phyloP scores from a whole-genome alignment of 129 eudicot genomes.

The Deinandra increscens region DNA sequence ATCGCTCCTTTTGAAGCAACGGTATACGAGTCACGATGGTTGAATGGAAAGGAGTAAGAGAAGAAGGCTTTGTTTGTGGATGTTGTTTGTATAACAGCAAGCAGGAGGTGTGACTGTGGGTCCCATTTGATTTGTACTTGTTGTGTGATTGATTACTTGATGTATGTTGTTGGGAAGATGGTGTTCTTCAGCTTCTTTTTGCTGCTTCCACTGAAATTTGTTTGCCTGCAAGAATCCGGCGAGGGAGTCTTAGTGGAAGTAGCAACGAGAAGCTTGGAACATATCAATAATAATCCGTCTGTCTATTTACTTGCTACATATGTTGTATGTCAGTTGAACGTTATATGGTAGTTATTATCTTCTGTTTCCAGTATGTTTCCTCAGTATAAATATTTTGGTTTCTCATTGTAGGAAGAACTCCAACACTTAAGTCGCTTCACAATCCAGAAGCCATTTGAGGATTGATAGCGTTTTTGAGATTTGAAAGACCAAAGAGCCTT shows the following conservation, averaged over 20 bases:
- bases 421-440: too few relatives aligned
- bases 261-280: slow-evolving; percentile 94
- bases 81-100: too few relatives aligned
- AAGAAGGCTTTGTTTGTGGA: too few relatives aligned
- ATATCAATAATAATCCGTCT: slow-evolving; percentile 50
- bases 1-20: slow-evolving; percentile 46
- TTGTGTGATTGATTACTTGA: slow-evolving; percentile 5
- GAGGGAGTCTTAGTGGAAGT: slow-evolving; percentile 84
- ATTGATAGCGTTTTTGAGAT: too few relatives aligned
- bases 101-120: too few relatives aligned
- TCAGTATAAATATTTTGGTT: too few relatives aligned
- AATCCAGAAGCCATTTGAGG: too few relatives aligned
- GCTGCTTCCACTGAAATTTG: slow-evolving; percentile 97
- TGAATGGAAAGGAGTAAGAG: slow-evolving; percentile 24
- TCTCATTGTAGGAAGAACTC: too few relatives aligned
- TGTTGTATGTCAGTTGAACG: slow-evolving; percentile 25
- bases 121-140: neutral
- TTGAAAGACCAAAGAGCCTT: too few relatives aligned
- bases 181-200: slow-evolving; percentile 90
- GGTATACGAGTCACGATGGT: slow-evolving; percentile 42
- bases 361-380: too few relatives aligned
- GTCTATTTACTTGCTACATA: neutral
- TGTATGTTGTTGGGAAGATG: slow-evolving; percentile 25
- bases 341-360: neutral
- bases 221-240: slow-evolving; percentile 47